Evolutionary conservation across 2,329 filamentous ascomycete species (phyloP), one percentile per base, ranked within the genome.

Genomic region (Cryphonectria japonica): DNA sequence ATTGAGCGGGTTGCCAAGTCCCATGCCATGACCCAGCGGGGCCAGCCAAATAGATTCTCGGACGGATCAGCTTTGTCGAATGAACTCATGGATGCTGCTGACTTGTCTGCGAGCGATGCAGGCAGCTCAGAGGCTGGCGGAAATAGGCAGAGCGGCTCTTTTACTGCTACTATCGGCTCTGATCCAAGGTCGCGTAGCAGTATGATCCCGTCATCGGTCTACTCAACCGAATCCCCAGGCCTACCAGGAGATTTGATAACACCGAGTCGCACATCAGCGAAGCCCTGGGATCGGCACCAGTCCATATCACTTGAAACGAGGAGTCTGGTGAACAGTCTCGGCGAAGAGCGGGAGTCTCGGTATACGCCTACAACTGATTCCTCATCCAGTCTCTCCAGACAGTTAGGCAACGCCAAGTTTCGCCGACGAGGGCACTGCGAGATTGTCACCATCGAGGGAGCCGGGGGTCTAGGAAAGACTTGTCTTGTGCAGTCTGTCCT

Each of bases 1-100:
- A 93, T 98, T 66, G 91, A 97, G 74, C 91, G 89, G 63, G 91
- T 94, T 65, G 88, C 92, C 29, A 89, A 85, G 77, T 90, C 86
- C 46, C 92, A 95, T 71, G 78, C 83, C 11, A 77, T 85, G 61
- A 82, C 79, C 66, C 81, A 82, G 64, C 84, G 80, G 60, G 81
- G 82, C 19, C 79, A 80, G 13, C 73, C 80, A 4, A 83, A 82
- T 70, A 83, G 84, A 26, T 84, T 86, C 71, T 87, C 87, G 0
- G 88, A 89, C 60, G 82, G 79, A 8, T 89, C 88, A 1, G 85
- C 78, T 71, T 77, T 88, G n/a, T 86, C 86, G 9, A 85, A 83
- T 71, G 85, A 89, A 4, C 39, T 82, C 22, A 75, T 80, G n/a
- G 81, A 86, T 54, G 78, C 78, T 41, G 86, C 82, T 52, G 87